These are phyloP conservation scores for Borealophlyctis nickersoniae DNA, from an alignment of 192 early-diverging fungal genomes.

Conservation along the genomic window DNA sequence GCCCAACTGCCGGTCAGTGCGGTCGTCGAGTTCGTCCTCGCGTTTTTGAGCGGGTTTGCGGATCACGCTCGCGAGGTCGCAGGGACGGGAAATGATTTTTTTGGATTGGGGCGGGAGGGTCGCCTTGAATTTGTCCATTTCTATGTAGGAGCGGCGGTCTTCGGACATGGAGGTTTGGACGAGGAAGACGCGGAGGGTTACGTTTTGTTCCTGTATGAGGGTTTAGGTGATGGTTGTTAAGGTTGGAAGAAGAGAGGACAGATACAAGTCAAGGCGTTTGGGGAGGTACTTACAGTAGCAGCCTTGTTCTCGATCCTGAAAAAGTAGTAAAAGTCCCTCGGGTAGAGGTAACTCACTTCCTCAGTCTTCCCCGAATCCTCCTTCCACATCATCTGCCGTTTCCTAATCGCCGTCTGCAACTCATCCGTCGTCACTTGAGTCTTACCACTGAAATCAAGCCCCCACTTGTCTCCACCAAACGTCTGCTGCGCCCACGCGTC, in stretches of 20 bases:
- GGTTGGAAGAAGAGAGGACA: neutral
- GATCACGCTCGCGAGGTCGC: conserved; percentile 13
- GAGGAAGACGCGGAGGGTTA: conserved; percentile 15
- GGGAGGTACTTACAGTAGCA: neutral
- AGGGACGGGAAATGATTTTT: conserved; percentile 10
- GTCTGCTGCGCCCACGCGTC: neutral
- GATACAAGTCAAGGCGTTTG: neutral
- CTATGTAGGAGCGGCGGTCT: conserved; percentile 20
- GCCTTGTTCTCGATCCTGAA: conserved; percentile 21
- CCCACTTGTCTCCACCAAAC: conserved; percentile 20
- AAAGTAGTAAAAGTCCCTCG: conserved; percentile 16
- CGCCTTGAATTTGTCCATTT: conserved; percentile 26
- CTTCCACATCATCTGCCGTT: conserved; percentile 3
- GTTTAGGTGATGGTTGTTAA: neutral
- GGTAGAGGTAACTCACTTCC: conserved; percentile 12
- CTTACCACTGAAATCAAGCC: neutral
- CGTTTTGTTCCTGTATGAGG: too few relatives aligned
- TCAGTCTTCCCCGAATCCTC: conserved; percentile 9
- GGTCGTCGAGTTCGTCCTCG: conserved; percentile 5
- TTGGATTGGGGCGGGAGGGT: conserved; percentile 9
- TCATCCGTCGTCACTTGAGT: neutral
- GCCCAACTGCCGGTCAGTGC: neutral
- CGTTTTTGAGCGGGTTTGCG: conserved; percentile 24
- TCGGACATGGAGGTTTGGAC: conserved; percentile 4
- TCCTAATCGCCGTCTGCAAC: conserved; percentile 11